Evolutionary conservation across 1,139 yeast species (phyloP), one percentile per base, ranked within the genome.

Genomic region (Saccharomycopsis crataegensis): DNA sequence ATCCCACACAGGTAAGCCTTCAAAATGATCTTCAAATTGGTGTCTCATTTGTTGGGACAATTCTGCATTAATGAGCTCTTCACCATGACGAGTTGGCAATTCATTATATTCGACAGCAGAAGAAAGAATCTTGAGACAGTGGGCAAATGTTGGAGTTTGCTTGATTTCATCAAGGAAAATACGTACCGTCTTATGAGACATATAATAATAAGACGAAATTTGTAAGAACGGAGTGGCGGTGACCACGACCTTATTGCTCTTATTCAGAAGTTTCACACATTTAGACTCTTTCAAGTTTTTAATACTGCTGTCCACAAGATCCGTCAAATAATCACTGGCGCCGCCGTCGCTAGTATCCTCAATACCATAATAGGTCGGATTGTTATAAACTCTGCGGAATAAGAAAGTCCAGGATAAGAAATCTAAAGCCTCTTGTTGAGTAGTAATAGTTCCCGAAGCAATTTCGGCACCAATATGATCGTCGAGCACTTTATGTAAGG

Each of bases 401-500:
- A 94, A 73, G 67, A 93, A 94, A 0, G 99, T 94, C 94, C 98
- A 91, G 0, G 95, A 86, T 62, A 94, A 72, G 65, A 93, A 94
- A 59, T 91, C 96, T 76, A 93, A 73, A 0, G 98, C 98, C 54
- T 89, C 93, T 64, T 90, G 96, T 60, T 89, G 77, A 1, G 87
- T 77, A 34, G 73, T 76, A 53, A 93, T 87, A 0, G 96, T 85
- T 1, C 96, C 96, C 1, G 96, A 82, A 0, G 95, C 79, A 47
- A 93, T 87, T 65, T 94, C 99, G 3, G 99, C 99, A 65, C 98
- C 99, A 65, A 93, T 76, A 72, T 94, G 99, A 67, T 93, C 86
- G 68, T 89, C 97, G 62, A 94, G 71, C 3, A 88, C 96, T 64
- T 90, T 90, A 68, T 93, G 98, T 58, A 93, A 73, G 1, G 96